These are phyloP conservation scores for Friedmanniomyces endolithicus DNA, from an alignment of 495 filamentous ascomycete genomes.

Conservation along the genomic window DNA sequence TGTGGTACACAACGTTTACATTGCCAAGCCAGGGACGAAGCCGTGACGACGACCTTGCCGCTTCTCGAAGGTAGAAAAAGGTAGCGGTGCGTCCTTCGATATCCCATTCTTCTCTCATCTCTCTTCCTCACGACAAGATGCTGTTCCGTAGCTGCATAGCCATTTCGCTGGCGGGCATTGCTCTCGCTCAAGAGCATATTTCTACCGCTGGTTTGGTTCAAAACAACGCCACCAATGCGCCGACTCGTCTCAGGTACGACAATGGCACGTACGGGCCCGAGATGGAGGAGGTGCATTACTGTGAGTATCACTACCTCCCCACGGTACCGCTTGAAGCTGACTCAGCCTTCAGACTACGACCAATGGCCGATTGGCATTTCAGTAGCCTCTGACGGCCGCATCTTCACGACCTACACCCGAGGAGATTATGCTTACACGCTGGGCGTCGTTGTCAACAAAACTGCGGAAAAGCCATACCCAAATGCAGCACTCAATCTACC, in stretches of 20 bases:
- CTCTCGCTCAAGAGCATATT: slow-evolving; percentile 1
- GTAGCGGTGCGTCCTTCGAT: neutral
- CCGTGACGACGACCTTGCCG: too few species aligned
- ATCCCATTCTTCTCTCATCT: neutral
- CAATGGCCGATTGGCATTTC: slow-evolving; percentile 35
- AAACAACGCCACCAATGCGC: slow-evolving; percentile 17
- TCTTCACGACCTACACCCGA: slow-evolving; percentile 33
- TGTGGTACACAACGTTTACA: too few species aligned
- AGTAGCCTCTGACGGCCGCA: slow-evolving; percentile 28
- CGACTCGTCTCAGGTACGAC: slow-evolving; percentile 28
- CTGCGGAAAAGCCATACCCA: slow-evolving; percentile 31
- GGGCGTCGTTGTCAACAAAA: slow-evolving; percentile 30
- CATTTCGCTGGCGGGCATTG: neutral
- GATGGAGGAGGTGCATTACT: slow-evolving; percentile 33
- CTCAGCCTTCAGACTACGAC: slow-evolving; percentile 24
- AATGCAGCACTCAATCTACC: slow-evolving; percentile 27
- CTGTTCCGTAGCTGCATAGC: neutral
- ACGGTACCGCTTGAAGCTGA: neutral
- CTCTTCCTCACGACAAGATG: neutral
- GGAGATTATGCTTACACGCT: slow-evolving; percentile 28
- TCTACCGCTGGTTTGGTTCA: slow-evolving; percentile 7
- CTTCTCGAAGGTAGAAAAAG: neutral
- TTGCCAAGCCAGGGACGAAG: too few species aligned
- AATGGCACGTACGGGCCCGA: slow-evolving; percentile 29
- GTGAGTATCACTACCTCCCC: neutral